phyloP scores from a whole-genome alignment of 768 basidiomycete species.

The Amylocystis lapponica region DNA sequence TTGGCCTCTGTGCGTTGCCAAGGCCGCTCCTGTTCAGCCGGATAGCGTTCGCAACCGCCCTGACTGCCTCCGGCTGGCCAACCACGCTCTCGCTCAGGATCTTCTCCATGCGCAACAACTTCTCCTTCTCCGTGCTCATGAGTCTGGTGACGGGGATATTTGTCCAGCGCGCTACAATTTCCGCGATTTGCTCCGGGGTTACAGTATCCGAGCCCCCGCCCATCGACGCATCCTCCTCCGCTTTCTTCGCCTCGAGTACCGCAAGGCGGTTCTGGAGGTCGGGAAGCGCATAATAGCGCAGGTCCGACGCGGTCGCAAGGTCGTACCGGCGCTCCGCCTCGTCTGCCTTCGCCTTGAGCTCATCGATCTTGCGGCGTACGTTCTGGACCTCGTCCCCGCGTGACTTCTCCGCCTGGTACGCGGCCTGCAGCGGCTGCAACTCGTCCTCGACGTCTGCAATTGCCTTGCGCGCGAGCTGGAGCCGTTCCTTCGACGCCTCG shows the following conservation, averaged over 20 bases:
- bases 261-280: slow-evolving; percentile 75
- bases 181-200: slow-evolving; percentile 85
- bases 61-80: slow-evolving; percentile 88
- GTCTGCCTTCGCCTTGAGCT: slow-evolving; percentile 85
- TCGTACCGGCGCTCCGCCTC: slow-evolving; percentile 88
- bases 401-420: slow-evolving; percentile 83
- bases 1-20: slow-evolving; percentile 79
- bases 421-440: slow-evolving; percentile 73
- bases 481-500: slow-evolving; percentile 76
- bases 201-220: slow-evolving; percentile 62
- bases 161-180: slow-evolving; percentile 92
- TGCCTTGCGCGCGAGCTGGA: slow-evolving; percentile 65
- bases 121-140: slow-evolving; percentile 88
- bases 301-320: slow-evolving; percentile 74
- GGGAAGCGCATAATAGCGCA: slow-evolving; percentile 89
- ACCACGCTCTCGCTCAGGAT: slow-evolving; percentile 72
- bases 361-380: slow-evolving; percentile 79
- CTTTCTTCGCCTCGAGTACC: slow-evolving; percentile 67
- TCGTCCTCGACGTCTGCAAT: slow-evolving; percentile 83
- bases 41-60: slow-evolving; percentile 90
- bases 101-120: slow-evolving; percentile 82
- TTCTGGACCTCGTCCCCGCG: slow-evolving; percentile 75
- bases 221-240: slow-evolving; percentile 54
- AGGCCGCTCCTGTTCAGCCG: slow-evolving; percentile 91
- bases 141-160: slow-evolving; percentile 85